A percentile compares a stretch with the other conserved stretches of the same genome.
phyloP scores from a whole-genome alignment of 192 early-diverging fungal genomes.

The Jimgerdemannia flammicorona region DNA sequence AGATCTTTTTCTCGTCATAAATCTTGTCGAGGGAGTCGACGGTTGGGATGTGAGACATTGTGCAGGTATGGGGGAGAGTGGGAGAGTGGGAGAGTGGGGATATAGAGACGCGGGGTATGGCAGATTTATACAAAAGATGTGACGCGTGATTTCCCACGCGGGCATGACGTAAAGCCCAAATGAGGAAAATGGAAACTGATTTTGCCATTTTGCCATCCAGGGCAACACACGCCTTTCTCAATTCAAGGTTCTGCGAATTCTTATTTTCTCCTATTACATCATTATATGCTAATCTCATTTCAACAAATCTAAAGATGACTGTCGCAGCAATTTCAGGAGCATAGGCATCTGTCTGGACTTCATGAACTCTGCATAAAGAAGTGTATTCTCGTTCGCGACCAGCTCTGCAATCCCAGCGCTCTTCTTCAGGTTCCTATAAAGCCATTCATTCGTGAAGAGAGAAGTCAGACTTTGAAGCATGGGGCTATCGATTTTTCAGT shows the following conservation, averaged over 20 bases:
- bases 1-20: conserved; percentile 23
- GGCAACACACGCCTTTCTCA: too few species aligned
- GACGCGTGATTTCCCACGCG: too few species aligned
- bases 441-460: background rate
- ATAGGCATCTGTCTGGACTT: background rate
- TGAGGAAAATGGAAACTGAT: too few species aligned
- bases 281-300: background rate
- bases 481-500: background rate
- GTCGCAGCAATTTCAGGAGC: background rate
- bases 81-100: conserved; percentile 1
- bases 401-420: conserved; percentile 5
- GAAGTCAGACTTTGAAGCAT: background rate
- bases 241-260: too few species aligned
- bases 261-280: too few species aligned
- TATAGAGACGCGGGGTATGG: too few species aligned
- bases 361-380: conserved; percentile 3
- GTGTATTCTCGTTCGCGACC: conserved; percentile 8
- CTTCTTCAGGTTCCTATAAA: conserved; percentile 6
- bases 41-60: conserved; percentile 12
- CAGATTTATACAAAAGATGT: too few species aligned
- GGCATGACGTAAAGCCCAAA: too few species aligned
- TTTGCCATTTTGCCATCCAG: too few species aligned
- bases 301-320: background rate
- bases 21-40: conserved; percentile 21
- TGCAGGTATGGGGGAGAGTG: background rate